These are phyloP conservation scores for Aspergillus avenaceus DNA, from an alignment of 495 filamentous ascomycete species.

Conservation along the genomic window DNA sequence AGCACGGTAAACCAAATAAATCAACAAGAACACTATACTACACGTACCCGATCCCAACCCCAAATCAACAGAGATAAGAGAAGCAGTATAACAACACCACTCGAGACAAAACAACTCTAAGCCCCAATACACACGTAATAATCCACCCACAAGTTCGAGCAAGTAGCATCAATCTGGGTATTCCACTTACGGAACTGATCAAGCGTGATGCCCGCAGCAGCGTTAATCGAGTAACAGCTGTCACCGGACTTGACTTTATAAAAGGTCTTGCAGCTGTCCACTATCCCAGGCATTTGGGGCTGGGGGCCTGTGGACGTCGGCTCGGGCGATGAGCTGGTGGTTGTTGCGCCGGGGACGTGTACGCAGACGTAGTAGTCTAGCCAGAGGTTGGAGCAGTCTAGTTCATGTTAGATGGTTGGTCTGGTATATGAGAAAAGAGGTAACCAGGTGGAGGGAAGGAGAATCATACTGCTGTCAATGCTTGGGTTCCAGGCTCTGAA, in stretches of 20 bases:
- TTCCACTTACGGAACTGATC: constrained; percentile 28
- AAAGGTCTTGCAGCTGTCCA: constrained; percentile 31
- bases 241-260: constrained; percentile 29
- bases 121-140: constrained; percentile 14
- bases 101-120: too few relatives aligned
- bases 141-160: constrained; percentile 19
- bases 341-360: background rate
- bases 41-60: too few relatives aligned
- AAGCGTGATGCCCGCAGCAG: constrained; percentile 7
- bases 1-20: too few relatives aligned
- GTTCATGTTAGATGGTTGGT: background rate
- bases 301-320: constrained; percentile 3
- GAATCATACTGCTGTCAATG: constrained; percentile 15
- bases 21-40: too few relatives aligned
- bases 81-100: too few relatives aligned
- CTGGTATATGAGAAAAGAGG: background rate
- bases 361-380: constrained; percentile 19
- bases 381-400: constrained; percentile 18
- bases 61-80: too few relatives aligned
- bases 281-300: constrained; percentile 34
- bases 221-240: constrained; percentile 26
- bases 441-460: background rate
- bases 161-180: constrained; percentile 17
- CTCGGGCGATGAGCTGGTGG: background rate
- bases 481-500: constrained; percentile 31